These are phyloP conservation scores for Blumeria hordei DNA, from an alignment of 2,329 filamentous ascomycete species.

Conservation along the genomic window DNA sequence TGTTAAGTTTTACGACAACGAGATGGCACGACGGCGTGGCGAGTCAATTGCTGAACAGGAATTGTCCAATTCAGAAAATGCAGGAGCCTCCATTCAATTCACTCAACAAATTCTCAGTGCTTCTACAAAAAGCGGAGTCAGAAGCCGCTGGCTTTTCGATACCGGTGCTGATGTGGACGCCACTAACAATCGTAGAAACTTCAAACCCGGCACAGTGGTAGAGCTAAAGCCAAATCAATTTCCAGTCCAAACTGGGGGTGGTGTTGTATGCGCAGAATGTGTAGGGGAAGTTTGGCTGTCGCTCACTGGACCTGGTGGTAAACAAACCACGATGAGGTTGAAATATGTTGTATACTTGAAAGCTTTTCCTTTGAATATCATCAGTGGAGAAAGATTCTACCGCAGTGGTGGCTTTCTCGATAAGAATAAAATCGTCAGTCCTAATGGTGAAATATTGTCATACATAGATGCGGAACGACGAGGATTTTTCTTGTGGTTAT, in stretches of 20 bases:
- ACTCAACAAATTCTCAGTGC: not conserved
- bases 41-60: not conserved
- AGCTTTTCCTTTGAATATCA: not conserved
- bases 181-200: not conserved
- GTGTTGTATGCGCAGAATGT: not conserved
- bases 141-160: not conserved
- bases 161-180: not conserved
- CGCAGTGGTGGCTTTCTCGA: not conserved
- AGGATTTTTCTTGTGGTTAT: not conserved
- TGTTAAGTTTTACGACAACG: not conserved
- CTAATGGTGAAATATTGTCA: not conserved
- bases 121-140: not conserved
- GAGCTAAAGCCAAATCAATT: not conserved
- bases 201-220: not conserved
- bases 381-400: not conserved
- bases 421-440: not conserved
- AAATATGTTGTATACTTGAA: not conserved
- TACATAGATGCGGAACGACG: not conserved
- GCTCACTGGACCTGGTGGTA: not conserved
- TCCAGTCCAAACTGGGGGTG: not conserved
- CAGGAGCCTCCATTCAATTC: not conserved
- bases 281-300: not conserved
- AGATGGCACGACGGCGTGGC: not conserved
- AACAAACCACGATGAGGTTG: not conserved
- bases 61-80: not conserved